Percentiles rank a stretch among this genome's conserved stretches.
Evolutionary conservation across 192 early-diverging fungal genomes (phyloP).

Genomic region (Coemansia sp.): DNA sequence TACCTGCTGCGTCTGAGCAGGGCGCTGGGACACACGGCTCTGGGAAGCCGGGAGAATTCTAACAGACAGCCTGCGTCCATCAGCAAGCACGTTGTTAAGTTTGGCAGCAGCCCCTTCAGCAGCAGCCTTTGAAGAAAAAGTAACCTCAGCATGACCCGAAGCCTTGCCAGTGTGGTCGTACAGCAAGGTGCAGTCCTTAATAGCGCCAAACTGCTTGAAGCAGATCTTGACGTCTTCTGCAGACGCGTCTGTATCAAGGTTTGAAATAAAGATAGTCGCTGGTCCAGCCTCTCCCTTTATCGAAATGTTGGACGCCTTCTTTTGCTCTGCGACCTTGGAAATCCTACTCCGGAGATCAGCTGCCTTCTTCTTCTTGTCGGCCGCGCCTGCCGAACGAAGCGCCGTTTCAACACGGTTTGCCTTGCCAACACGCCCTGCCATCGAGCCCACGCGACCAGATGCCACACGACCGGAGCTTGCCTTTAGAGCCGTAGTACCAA

Average conservation of each 20-base stretch:
- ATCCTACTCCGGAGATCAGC: conserved; percentile 4
- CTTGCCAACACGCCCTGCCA: conserved; percentile 13
- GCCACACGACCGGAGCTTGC: not conserved
- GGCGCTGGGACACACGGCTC: not conserved
- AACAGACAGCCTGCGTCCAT: conserved; percentile 44
- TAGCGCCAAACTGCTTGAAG: conserved; percentile 54
- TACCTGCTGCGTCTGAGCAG: not conserved
- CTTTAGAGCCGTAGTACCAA: conserved; percentile 17
- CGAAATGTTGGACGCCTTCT: conserved; percentile 17
- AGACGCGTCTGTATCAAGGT: conserved; percentile 52
- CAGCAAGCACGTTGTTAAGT: conserved; percentile 50
- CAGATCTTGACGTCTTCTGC: conserved; percentile 55
- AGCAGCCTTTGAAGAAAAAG: conserved; percentile 35
- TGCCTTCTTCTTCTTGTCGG: conserved; percentile 11
- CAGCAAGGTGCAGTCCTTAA: conserved; percentile 50
- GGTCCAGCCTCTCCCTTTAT: conserved; percentile 50
- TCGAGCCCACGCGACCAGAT: not conserved
- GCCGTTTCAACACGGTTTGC: not conserved
- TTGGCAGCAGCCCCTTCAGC: conserved; percentile 46
- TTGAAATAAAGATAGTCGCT: conserved; percentile 47
- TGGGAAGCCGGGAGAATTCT: conserved; percentile 17
- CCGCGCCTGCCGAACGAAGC: not conserved
- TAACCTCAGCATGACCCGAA: conserved; percentile 52
- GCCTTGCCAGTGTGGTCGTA: conserved; percentile 46
- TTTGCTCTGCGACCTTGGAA: conserved; percentile 7